A percentile compares a stretch with the other conserved stretches of the same genome.
These are phyloP conservation scores for Colletotrichum destructivum DNA, from an alignment of 2,329 filamentous ascomycete species.

Conservation along the genomic window DNA sequence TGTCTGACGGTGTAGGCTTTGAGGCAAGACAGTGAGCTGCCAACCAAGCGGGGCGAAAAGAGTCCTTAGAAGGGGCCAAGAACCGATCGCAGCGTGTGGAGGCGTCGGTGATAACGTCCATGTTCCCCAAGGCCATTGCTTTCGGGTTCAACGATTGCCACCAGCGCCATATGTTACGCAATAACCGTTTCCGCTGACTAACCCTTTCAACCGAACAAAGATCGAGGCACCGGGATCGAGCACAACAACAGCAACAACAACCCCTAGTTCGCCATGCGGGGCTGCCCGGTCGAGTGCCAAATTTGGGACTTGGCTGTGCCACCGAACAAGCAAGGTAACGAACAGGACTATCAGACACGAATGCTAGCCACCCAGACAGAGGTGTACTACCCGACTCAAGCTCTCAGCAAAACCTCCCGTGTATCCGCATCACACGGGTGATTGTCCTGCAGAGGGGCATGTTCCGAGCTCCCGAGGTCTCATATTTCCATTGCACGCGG, in stretches of 20 bases:
- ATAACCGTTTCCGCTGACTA: slow-evolving; percentile 27
- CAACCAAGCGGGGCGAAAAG: not conserved
- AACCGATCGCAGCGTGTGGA: slow-evolving; percentile 4
- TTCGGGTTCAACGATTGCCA: slow-evolving; percentile 1
- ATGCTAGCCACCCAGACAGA: not conserved
- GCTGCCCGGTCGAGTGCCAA: slow-evolving; percentile 24
- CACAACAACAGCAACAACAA: slow-evolving; percentile 4
- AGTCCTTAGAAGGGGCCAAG: not conserved
- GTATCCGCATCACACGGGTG: not conserved
- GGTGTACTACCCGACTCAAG: not conserved
- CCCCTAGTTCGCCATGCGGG: slow-evolving; percentile 27
- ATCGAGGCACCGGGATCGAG: slow-evolving; percentile 28
- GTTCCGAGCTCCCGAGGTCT: not conserved
- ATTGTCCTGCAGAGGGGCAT: not conserved
- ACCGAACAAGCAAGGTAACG: slow-evolving; percentile 15
- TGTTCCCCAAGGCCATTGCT: not conserved
- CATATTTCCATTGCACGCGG: slow-evolving; percentile 12
- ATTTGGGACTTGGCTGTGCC: not conserved
- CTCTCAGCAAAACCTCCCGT: not conserved
- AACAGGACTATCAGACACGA: slow-evolving; percentile 14
- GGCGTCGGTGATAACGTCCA: slow-evolving; percentile 1
- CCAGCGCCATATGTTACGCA: slow-evolving; percentile 9
- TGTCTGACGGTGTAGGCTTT: not conserved
- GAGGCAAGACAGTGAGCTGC: not conserved
- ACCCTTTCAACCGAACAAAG: slow-evolving; percentile 24